Evolutionary conservation across 2,329 filamentous ascomycete species (phyloP), one percentile per base, ranked within the genome.

Genomic region (Ophiostoma sp.): DNA sequence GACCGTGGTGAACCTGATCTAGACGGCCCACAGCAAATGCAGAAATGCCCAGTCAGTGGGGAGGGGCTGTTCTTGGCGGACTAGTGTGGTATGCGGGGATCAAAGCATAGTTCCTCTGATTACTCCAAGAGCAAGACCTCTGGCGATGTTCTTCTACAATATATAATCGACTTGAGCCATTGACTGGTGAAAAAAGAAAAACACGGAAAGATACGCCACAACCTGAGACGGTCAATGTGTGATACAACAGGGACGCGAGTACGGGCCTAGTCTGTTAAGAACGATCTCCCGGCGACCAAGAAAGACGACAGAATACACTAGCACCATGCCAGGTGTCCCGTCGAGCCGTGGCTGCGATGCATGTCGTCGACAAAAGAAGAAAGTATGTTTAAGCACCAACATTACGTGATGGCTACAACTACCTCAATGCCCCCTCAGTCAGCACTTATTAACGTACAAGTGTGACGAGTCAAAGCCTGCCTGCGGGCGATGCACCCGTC

Each of bases 331-430:
- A 1, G 71, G 71, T 3, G 71, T 72, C 12, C 72, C 72, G 1
- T 69, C 70, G 0, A 68, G 70, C 38, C 69, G 69, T 2, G 71
- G 72, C 67, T 73, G 72, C 41, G 67, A 72, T 41, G 71, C 67
- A 58, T 73, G 72, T 18, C 69, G 71, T 5, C 52, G 42, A 0
- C 72, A 73, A 42, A 73, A 73, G 65, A 73, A 73, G 49, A 71
- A 72, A 63, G 71, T 69, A 27, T 4, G 45, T 11, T 14, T 2
- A 5, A 6, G 27, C 27, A 8, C 27, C 16, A 45, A 49, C 5
- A 49, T n/a, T n/a, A 49, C 47, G 16, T n/a, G 18, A 49, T 16
- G 5, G 45, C 9, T 47, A 47, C 45, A 16, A 47, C 27, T 27
- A 27, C 27, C 27, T 27, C 27, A 27, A 27, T 27, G 27, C 27